Evolutionary conservation across 2,329 filamentous ascomycete genomes (phyloP), one percentile per base, ranked within the genome.

Genomic region (Alternaria gansuensis): DNA sequence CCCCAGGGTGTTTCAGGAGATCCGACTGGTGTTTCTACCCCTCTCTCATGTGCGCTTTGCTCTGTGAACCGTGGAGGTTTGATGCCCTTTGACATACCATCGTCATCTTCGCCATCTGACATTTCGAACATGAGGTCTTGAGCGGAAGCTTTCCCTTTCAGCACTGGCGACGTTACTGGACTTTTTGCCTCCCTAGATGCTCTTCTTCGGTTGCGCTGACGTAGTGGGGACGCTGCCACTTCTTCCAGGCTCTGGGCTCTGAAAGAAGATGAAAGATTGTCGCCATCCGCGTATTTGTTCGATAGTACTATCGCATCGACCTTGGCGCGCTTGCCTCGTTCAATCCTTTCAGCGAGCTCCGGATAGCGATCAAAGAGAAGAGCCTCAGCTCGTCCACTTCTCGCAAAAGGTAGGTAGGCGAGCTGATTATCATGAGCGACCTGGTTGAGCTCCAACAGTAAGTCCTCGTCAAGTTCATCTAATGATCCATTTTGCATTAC

Each of bases 401-500:
- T 89, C 8, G 88, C 89, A 69, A 94, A 88, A 0, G 92, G 92
- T 50, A 90, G 86, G 53, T 87, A 89, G 10, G 90, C 86, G 39
- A 93, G 80, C 73, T 99, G 95, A 66, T 97, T 96, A 43, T 88
- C 87, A 58, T 89, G 88, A 13, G 96, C 92, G 10, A 92, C 85
- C 49, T 85, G 82, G 73, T 97, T 92, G 3, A 99, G 83, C 53
- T 97, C 92, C 3, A 85, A 70, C 14, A 97, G 79, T n/a, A 98
- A 80, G 59, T 96, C 90, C 40, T 90, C 87, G 53, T 98, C 93
- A 14, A 99, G 84, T 57, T 92, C 90, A 65, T 96, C 91, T 3
- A 99, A 83, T 14, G 94, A 83, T 80, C 92, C 90, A 63, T 96
- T 97, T 71, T 97, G 93, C 50, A 99, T 87, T 84, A 98, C 92